phyloP scores from a whole-genome alignment of 768 basidiomycete genomes.

The Lactarius hengduanensis region DNA sequence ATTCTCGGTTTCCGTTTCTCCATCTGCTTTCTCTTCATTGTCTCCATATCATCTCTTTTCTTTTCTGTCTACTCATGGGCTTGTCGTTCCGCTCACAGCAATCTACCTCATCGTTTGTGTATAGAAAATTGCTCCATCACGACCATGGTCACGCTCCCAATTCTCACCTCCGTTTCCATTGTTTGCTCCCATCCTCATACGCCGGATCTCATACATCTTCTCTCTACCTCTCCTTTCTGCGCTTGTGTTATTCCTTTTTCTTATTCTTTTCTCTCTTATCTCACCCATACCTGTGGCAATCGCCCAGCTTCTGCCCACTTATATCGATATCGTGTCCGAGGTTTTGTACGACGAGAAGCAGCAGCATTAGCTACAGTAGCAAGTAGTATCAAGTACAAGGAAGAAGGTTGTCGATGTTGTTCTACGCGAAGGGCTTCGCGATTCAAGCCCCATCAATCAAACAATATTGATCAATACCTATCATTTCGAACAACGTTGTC shows the following conservation, averaged over 20 bases:
- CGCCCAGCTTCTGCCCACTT: neutral
- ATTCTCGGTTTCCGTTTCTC: neutral
- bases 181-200: neutral
- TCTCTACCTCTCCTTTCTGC: neutral
- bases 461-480: slow-evolving; percentile 34
- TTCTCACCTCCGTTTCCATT: neutral
- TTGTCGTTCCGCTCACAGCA: slow-evolving; percentile 22
- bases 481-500: slow-evolving; percentile 3
- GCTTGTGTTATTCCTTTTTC: slow-evolving; percentile 24
- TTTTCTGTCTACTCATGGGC: slow-evolving; percentile 15
- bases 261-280: slow-evolving; percentile 15
- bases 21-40: neutral
- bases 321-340: slow-evolving; percentile 8
- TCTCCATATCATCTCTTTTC: slow-evolving; percentile 11
- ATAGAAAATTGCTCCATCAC: slow-evolving; percentile 21
- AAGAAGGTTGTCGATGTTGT: slow-evolving; percentile 1
- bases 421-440: slow-evolving; percentile 52
- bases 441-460: slow-evolving; percentile 40
- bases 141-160: slow-evolving; percentile 19
- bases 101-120: slow-evolving; percentile 26
- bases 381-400: slow-evolving; percentile 28
- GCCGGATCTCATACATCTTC: slow-evolving; percentile 10
- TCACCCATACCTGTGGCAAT: slow-evolving; percentile 5
- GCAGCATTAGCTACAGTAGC: slow-evolving; percentile 22
- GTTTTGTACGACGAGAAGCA: slow-evolving; percentile 19